These are phyloP conservation scores for Elsinoe batatas DNA, from an alignment of 2,329 filamentous ascomycete genomes.

Conservation along the genomic window DNA sequence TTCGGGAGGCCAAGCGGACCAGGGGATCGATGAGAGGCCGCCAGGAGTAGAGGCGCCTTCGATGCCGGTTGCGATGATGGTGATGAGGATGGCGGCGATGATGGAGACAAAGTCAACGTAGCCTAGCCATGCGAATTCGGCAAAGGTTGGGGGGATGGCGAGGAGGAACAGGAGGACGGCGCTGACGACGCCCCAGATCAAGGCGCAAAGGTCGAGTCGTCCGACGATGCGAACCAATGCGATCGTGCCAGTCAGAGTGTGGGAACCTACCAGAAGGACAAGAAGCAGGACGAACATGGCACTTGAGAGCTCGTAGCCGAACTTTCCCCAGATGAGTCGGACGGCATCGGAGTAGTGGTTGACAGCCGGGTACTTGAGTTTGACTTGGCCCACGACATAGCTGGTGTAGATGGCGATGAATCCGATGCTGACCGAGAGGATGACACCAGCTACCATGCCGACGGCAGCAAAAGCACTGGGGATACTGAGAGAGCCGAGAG, in stretches of 20 bases:
- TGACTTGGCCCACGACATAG: slow-evolving; percentile 53
- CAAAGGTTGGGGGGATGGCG: slow-evolving; percentile 28
- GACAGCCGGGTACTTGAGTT: slow-evolving; percentile 38
- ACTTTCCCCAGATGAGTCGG: slow-evolving; percentile 32
- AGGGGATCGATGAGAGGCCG: slow-evolving; percentile 25
- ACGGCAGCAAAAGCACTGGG: slow-evolving; percentile 46
- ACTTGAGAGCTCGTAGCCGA: slow-evolving; percentile 34
- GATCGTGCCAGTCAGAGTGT: slow-evolving; percentile 38
- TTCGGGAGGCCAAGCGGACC: slow-evolving; percentile 27
- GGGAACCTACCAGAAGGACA: slow-evolving; percentile 35
- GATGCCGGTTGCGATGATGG: slow-evolving; percentile 28
- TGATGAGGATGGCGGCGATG: slow-evolving; percentile 27
- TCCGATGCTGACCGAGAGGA: slow-evolving; percentile 46
- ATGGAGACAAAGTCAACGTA: slow-evolving; percentile 31
- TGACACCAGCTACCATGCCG: slow-evolving; percentile 46
- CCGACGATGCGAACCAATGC: slow-evolving; percentile 35
- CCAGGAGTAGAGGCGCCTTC: slow-evolving; percentile 21
- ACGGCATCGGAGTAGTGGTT: slow-evolving; percentile 38
- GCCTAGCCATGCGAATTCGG: slow-evolving; percentile 27
- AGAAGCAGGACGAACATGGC: slow-evolving; percentile 36
- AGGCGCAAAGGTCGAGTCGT: slow-evolving; percentile 30
- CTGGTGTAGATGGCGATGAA: slow-evolving; percentile 52
- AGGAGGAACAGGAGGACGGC: slow-evolving; percentile 31
- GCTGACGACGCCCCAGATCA: slow-evolving; percentile 35
- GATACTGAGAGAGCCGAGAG: slow-evolving; percentile 48